These are phyloP conservation scores for Yamadazyma kanchanaburiensis DNA, from an alignment of 1,139 yeast species.

Conservation along the genomic window DNA sequence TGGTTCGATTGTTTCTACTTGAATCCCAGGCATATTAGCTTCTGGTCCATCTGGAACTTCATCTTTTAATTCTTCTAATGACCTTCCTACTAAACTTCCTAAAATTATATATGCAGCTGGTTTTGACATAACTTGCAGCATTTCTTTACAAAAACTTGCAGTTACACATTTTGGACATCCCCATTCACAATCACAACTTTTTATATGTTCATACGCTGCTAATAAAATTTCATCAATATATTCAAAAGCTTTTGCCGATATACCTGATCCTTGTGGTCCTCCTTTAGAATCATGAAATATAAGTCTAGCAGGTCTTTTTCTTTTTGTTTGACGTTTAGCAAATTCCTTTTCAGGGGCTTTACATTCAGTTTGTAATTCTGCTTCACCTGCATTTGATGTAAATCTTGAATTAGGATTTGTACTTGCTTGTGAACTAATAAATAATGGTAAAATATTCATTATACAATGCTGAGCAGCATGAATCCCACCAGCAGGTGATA, in stretches of 20 bases:
- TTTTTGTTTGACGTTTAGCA: constrained; percentile 61
- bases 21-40: constrained; percentile 64
- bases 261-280: constrained; percentile 74
- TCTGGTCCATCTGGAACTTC: constrained; percentile 79
- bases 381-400: constrained; percentile 42
- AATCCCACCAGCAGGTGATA: constrained; percentile 85
- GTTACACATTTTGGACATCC: constrained; percentile 93
- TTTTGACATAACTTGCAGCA: constrained; percentile 78
- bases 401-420: constrained; percentile 46
- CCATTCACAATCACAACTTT: constrained; percentile 70
- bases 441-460: constrained; percentile 69
- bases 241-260: constrained; percentile 75
- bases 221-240: constrained; percentile 62
- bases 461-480: constrained; percentile 95
- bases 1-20: constrained; percentile 66
- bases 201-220: constrained; percentile 57
- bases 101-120: constrained; percentile 79
- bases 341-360: constrained; percentile 96
- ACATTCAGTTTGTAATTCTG: constrained; percentile 87
- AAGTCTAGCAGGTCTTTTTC: constrained; percentile 83
- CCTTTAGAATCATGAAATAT: constrained; percentile 83
- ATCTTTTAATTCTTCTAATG: constrained; percentile 33
- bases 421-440: constrained; percentile 40
- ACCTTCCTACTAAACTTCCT: constrained; percentile 47
- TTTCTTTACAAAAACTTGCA: constrained; percentile 75